Conservation (phyloP, 805 yeast species). For the Jamesozyma spencerorum region DNA sequence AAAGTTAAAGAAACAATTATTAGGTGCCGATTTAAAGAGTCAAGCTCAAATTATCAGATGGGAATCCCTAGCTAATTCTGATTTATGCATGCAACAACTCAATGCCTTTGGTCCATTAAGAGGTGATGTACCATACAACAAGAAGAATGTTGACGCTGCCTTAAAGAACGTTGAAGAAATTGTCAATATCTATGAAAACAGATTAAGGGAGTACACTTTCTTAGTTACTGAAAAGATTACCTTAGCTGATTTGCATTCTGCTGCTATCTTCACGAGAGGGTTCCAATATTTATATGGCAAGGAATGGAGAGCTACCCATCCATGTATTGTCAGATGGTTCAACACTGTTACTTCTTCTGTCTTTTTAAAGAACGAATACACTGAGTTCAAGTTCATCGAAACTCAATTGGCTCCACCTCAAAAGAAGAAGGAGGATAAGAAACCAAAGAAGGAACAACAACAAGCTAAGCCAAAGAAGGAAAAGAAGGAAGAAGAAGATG, state of each 20-base stretch:
- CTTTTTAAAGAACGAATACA: conserved; percentile 39
- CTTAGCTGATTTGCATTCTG: conserved; percentile 56
- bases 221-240: conserved; percentile 61
- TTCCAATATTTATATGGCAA: conserved; percentile 52
- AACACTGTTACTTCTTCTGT: conserved; percentile 41
- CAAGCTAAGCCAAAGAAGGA: conserved; percentile 9
- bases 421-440: conserved; percentile 53
- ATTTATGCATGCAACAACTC: conserved; percentile 42
- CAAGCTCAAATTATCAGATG: conserved; percentile 49
- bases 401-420: conserved; percentile 58
- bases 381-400: conserved; percentile 48
- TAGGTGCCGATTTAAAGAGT: conserved; percentile 40
- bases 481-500: conserved; percentile 24
- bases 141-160: conserved; percentile 48
- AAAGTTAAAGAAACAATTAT: conserved; percentile 35
- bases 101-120: conserved; percentile 47
- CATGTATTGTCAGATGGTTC: conserved; percentile 64
- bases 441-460: conserved; percentile 25
- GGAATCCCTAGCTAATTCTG: conserved; percentile 69
- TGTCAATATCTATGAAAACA: conserved; percentile 42
- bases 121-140: conserved; percentile 70
- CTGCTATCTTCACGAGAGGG: conserved; percentile 42
- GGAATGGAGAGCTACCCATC: conserved; percentile 56
- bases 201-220: conserved; percentile 53
- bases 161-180: conserved; percentile 32